phyloP scores from a whole-genome alignment of 1,284 basidiomycete genomes.

The Schizophyllum amplum region DNA sequence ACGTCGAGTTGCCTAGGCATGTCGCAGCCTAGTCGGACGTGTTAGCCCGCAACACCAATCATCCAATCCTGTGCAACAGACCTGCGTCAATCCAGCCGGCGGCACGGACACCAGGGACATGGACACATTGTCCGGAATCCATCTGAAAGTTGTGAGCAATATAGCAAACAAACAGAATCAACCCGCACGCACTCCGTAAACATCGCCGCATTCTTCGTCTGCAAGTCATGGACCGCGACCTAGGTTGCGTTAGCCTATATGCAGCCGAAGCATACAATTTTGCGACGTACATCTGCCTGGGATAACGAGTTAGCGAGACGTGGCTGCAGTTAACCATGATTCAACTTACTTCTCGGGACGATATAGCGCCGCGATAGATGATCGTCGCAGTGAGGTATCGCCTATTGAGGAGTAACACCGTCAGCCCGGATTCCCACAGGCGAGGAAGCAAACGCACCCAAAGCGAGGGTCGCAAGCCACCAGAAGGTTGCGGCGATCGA shows the following conservation, averaged over 20 bases:
- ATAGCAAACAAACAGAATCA: not conserved
- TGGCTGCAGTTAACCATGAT: slow-evolving; percentile 10
- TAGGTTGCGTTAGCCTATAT: slow-evolving; percentile 13
- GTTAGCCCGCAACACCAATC: slow-evolving; percentile 1
- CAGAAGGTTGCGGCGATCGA: slow-evolving; percentile 73
- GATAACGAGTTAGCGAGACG: slow-evolving; percentile 26
- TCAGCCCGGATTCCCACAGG: not conserved
- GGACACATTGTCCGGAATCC: slow-evolving; percentile 82
- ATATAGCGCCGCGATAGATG: slow-evolving; percentile 80
- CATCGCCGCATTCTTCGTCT: slow-evolving; percentile 61
- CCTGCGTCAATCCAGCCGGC: slow-evolving; percentile 71
- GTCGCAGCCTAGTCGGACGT: slow-evolving; percentile 49
- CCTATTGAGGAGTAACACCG: slow-evolving; percentile 24
- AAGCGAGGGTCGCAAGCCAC: slow-evolving; percentile 81
- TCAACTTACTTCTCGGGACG: slow-evolving; percentile 68
- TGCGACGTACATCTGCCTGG: slow-evolving; percentile 47
- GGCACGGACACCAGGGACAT: slow-evolving; percentile 78
- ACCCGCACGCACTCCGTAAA: slow-evolving; percentile 65
- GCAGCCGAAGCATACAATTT: slow-evolving; percentile 3
- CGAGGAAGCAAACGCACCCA: slow-evolving; percentile 39
- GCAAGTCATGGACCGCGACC: slow-evolving; percentile 46
- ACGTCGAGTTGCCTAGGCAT: slow-evolving; percentile 78
- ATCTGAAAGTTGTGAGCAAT: slow-evolving; percentile 35
- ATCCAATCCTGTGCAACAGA: slow-evolving; percentile 18
- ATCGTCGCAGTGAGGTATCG: slow-evolving; percentile 84